These are phyloP conservation scores for Dissoconium aciculare DNA, from an alignment of 2,329 filamentous ascomycete species.

Conservation along the genomic window DNA sequence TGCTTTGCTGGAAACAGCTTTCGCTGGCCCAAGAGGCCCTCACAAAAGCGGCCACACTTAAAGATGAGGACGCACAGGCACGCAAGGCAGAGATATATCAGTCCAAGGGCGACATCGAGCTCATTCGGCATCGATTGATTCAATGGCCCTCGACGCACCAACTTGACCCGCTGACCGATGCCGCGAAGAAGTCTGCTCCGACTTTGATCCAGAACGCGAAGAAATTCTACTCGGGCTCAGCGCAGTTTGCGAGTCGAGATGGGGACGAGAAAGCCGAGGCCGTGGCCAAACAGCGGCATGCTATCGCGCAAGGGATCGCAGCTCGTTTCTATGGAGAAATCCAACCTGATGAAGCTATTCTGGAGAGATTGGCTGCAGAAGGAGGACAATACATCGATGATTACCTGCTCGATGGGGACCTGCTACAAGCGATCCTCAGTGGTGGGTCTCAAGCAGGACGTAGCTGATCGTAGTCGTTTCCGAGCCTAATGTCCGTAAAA, in stretches of 20 bases:
- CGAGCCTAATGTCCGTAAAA: too few relatives aligned
- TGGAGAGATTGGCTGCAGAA: too few relatives aligned
- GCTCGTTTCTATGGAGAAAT: too few relatives aligned
- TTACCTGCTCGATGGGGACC: too few relatives aligned
- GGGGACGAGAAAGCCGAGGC: slow-evolving; percentile 11
- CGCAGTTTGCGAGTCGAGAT: slow-evolving; percentile 14
- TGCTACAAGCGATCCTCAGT: too few relatives aligned
- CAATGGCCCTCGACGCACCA: slow-evolving; percentile 9
- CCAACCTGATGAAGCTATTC: too few relatives aligned
- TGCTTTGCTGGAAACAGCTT: slow-evolving; percentile 43
- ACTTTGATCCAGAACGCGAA: slow-evolving; percentile 41
- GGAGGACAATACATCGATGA: too few relatives aligned
- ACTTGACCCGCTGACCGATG: neutral
- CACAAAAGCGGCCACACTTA: slow-evolving; percentile 37
- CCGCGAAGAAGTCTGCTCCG: slow-evolving; percentile 26
- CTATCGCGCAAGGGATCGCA: neutral
- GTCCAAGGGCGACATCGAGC: slow-evolving; percentile 40
- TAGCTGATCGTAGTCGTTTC: too few relatives aligned
- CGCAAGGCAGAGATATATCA: slow-evolving; percentile 36
- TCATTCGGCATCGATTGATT: slow-evolving; percentile 39
- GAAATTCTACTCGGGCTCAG: slow-evolving; percentile 42
- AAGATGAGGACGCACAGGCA: slow-evolving; percentile 28
- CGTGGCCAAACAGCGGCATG: neutral
- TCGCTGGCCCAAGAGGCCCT: slow-evolving; percentile 37
- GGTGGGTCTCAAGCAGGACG: too few relatives aligned